These are phyloP conservation scores for Trichosporon asahii DNA, from an alignment of 1,284 basidiomycete genomes.

Conservation along the genomic window DNA sequence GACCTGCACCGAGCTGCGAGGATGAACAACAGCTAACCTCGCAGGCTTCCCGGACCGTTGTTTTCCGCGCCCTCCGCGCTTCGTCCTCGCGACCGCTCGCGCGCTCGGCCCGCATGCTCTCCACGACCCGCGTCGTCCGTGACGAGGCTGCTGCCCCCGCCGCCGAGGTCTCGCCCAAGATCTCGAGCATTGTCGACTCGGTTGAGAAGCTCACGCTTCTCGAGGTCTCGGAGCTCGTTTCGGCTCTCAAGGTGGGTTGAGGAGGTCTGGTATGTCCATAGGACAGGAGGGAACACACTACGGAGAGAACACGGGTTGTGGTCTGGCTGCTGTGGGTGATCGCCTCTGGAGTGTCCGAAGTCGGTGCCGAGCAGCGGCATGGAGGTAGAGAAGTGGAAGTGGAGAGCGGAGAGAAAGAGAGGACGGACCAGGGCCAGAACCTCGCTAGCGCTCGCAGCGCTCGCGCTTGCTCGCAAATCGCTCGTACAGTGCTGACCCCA, in stretches of 20 bases:
- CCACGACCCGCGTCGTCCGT: slow-evolving; percentile 30
- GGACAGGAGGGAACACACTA: no score
- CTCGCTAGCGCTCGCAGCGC: background rate
- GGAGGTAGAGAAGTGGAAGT: no score
- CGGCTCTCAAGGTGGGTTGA: slow-evolving; percentile 74
- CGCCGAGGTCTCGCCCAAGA: slow-evolving; percentile 56
- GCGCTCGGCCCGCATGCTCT: slow-evolving; percentile 29
- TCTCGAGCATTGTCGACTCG: slow-evolving; percentile 84
- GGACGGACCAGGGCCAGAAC: background rate
- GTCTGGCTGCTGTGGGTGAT: no score
- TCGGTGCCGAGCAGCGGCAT: no score
- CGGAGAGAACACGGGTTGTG: no score
- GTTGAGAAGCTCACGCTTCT: slow-evolving; percentile 86
- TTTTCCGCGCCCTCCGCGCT: slow-evolving; percentile 30
- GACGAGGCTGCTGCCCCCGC: slow-evolving; percentile 30
- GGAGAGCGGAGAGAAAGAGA: no score
- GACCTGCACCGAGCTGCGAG: background rate
- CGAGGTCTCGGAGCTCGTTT: slow-evolving; percentile 95
- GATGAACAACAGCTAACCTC: slow-evolving; percentile 3
- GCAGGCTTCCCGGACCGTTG: slow-evolving; percentile 27
- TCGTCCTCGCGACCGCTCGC: slow-evolving; percentile 23
- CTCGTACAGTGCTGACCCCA: no score
- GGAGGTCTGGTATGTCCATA: no score
- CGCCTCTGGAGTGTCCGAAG: no score
- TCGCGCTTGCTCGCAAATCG: slow-evolving; percentile 8